Base-by-base conservation (phyloP, 2,329 filamentous ascomycete genomes). In the Aureobasidium musti region DNA sequence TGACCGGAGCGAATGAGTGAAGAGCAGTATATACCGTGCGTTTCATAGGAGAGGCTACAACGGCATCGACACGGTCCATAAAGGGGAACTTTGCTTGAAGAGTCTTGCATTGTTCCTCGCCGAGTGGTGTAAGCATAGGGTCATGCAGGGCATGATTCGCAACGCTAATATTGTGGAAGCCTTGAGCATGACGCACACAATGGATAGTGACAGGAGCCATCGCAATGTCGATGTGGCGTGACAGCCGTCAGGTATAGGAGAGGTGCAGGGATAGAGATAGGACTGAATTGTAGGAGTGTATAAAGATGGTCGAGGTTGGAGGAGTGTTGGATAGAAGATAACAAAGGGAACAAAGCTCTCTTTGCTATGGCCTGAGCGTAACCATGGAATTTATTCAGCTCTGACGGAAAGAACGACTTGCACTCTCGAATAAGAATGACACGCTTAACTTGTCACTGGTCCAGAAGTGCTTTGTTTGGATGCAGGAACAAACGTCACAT, bases 11-110 rank as follows among this genome's bases (percentile, higher is more conserved):
- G 76, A 96, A 96, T 53, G 86, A 84, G 64, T 87, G 79, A 35
- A 92, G 82, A 39, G 89, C 88, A 2, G 92, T 97, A 78, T 91
- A 87, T 53, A 97, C 82, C 1, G 92, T 96, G 69, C 92, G 87
- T 60, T 89, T 88, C 71, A 96, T 83, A 6, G 92, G 92, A 0
- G 91, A 95, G 45, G 91, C 87, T 26, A 92, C 84, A 14, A 96
- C 83, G 71, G 90, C 83, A 5, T 89, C 88, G 73, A 95, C 80
- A 45, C 82, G 78, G 69, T 81, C 79, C 74, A 90, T 88, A 77
- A 85, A 78, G 11, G 89, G 86, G 75, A 96, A 96, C 23, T 71
- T 69, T 35, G 81, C 74, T 72, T 83, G 78, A 47, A 97, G 87
- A 19, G 78, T 76, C 30, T 77, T 80, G 79, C 92, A 96, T 83